These are phyloP conservation scores for Pseudogymnoascus sp. DNA, from an alignment of 2,329 filamentous ascomycete species.

Conservation along the genomic window DNA sequence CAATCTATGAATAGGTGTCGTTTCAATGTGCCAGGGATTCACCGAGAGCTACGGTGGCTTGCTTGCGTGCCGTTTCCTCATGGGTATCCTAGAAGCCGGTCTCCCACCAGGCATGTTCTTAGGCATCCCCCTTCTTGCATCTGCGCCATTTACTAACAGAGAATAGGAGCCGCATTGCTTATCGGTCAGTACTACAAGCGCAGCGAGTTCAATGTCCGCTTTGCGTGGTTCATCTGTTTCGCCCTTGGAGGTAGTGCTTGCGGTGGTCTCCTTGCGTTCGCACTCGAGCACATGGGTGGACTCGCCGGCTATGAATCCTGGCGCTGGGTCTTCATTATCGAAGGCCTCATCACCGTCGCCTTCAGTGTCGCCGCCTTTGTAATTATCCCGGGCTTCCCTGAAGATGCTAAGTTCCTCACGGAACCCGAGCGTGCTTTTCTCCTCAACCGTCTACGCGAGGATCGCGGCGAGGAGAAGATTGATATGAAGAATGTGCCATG, in stretches of 20 bases:
- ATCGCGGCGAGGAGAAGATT: conserved; percentile 11
- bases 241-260: conserved; percentile 31
- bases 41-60: conserved; percentile 31
- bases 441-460: conserved; percentile 14
- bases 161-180: background rate
- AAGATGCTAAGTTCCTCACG: conserved; percentile 14
- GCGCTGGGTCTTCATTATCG: conserved; percentile 40
- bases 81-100: conserved; percentile 20
- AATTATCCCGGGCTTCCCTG: conserved; percentile 12
- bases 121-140: conserved; percentile 21
- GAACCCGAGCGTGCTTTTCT: conserved; percentile 3
- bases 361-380: background rate
- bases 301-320: conserved; percentile 32
- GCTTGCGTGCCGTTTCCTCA: conserved; percentile 19
- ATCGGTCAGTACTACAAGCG: conserved; percentile 19
- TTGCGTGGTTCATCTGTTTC: conserved; percentile 30
- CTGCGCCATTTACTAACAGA: conserved; percentile 16
- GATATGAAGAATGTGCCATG: conserved; percentile 10
- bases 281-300: conserved; percentile 33
- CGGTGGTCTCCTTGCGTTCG: conserved; percentile 36
- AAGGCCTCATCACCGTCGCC: conserved; percentile 14
- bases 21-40: conserved; percentile 36
- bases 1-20: conserved; percentile 27
- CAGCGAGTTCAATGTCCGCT: conserved; percentile 21
- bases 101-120: conserved; percentile 23